Evolutionary conservation across 345 rosid genomes (phyloP).

Genomic region (Salix dunnii): DNA sequence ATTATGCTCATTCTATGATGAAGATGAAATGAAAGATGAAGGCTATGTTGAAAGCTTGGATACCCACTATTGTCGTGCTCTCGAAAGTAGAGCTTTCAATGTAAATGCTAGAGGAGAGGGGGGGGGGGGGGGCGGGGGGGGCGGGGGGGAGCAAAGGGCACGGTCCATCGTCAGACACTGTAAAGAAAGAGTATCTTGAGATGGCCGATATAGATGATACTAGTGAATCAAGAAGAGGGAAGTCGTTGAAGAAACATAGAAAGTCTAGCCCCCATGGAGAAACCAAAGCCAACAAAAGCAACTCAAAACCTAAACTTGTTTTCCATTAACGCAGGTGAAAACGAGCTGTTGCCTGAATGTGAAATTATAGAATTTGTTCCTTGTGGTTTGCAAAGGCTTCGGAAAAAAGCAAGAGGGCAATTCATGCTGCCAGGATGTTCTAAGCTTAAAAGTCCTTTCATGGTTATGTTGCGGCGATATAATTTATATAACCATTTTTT

Average conservation of each 20-base stretch:
- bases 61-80: neutral
- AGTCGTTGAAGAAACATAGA: neutral
- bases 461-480: constrained; percentile 29
- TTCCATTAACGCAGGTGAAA: constrained; percentile 7
- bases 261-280: neutral
- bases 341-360: neutral
- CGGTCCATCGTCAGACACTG: constrained; percentile 10
- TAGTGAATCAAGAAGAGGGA: constrained; percentile 6
- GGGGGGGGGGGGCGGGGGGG: too few relatives aligned
- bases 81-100: neutral
- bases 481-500: constrained; percentile 18
- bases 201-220: neutral
- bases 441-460: constrained; percentile 40
- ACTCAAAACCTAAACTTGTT: constrained; percentile 6
- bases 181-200: constrained; percentile 15
- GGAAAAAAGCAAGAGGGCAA: constrained; percentile 32
- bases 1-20: neutral
- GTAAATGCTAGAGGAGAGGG: neutral
- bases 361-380: constrained; percentile 21
- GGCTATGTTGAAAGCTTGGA: neutral
- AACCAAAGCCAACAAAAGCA: constrained; percentile 11
- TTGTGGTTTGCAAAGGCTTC: constrained; percentile 17
- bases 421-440: constrained; percentile 32
- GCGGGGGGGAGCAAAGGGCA: constrained; percentile 15
- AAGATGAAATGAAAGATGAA: neutral